Evolutionary conservation across 2,329 filamentous ascomycete genomes (phyloP), one percentile per base, ranked within the genome.

Genomic region (Alternaria alternata): DNA sequence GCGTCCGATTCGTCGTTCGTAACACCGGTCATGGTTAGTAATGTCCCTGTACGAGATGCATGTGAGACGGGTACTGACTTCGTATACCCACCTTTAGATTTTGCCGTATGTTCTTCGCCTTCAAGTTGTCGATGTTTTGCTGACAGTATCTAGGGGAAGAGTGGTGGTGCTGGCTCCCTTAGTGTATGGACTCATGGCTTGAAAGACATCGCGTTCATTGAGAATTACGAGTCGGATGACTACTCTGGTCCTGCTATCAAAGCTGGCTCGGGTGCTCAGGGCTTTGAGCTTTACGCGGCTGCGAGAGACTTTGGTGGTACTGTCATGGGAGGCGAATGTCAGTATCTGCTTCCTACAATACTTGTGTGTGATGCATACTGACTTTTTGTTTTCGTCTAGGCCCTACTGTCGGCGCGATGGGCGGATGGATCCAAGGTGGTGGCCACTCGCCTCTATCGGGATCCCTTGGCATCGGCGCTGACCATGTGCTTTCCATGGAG

Each of bases 401-500:
- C 20, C 46, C 46, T 48, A 83, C 81, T 5, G 83, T 88, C 9
- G 85, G 85, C 14, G 75, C 84, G 63, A 80, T 67, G 59, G 72
- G 72, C 14, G 71, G 78, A 5, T 81, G 75, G 62, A 72, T 76
- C 26, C 71, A 69, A 24, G 84, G 83, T 7, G 86, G 84, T 26
- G 86, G 86, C 0, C 84, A 87, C 71, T 83, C 81, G 9, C 84
- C 84, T 6, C 66, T 88, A 34, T 81, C 81, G 18, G 78, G 79
- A 39, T 68, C 81, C 30, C 82, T 82, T 61, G 73, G 72, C 28
- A 68, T 74, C 63, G 71, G 68, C n/a, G 73, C 71, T 2, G 72
- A 74, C 51, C 62, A 74, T n/a, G 67, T 73, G 12, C 59, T 74
- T 5, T 63, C 62, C 18, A 68, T 72, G 22, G 66, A 74, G 51